phyloP scores from a whole-genome alignment of 2,329 filamentous ascomycete species.

The Corniculantispora saksenae region DNA sequence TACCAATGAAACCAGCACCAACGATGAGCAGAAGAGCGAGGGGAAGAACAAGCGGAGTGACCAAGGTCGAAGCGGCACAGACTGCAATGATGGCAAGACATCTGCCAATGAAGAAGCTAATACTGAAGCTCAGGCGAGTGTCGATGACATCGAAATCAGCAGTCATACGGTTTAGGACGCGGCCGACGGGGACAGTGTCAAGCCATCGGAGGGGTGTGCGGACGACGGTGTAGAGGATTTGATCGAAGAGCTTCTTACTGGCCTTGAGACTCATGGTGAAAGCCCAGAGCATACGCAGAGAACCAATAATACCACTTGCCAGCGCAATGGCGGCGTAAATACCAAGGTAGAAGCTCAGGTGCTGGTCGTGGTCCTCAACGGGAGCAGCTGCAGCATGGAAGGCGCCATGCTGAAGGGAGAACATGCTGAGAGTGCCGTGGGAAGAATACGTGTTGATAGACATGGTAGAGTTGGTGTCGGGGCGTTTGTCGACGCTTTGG shows the following conservation, averaged over 20 bases:
- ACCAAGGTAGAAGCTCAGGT: conserved; percentile 64
- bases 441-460: conserved; percentile 31
- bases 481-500: conserved; percentile 29
- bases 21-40: conserved; percentile 60
- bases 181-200: conserved; percentile 75
- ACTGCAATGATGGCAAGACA: conserved; percentile 64
- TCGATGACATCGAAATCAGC: conserved; percentile 76
- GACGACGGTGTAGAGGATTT: conserved; percentile 66
- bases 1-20: conserved; percentile 59
- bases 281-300: conserved; percentile 62
- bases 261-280: conserved; percentile 67
- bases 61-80: conserved; percentile 65
- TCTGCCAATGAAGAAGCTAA: conserved; percentile 62
- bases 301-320: conserved; percentile 58
- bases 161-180: conserved; percentile 77
- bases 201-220: conserved; percentile 77
- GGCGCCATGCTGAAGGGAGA: conserved; percentile 48
- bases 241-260: conserved; percentile 67
- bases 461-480: conserved; percentile 1
- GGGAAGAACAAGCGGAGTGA: conserved; percentile 66
- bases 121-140: conserved; percentile 62
- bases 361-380: conserved; percentile 34
- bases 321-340: conserved; percentile 66
- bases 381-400: conserved; percentile 40
- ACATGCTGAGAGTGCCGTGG: conserved; percentile 45